These are phyloP conservation scores for Nitzschia inconspicua DNA, from an alignment of 108 stramenopile genomes.

Conservation along the genomic window DNA sequence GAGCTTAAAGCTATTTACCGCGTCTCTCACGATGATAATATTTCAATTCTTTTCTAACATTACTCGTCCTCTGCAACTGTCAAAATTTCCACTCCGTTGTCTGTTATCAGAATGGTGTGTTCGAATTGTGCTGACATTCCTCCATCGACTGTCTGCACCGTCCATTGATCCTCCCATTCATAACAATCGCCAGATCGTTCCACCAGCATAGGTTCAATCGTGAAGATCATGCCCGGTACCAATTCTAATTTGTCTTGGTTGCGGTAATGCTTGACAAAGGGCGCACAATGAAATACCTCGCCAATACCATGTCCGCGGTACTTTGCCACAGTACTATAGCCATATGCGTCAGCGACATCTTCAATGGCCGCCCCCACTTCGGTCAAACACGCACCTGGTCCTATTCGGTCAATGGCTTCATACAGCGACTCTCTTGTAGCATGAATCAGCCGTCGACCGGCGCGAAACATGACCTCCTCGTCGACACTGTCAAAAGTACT, in stretches of 20 bases:
- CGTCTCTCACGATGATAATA: too few relatives aligned
- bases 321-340: conserved; percentile 77
- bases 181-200: conserved; percentile 68
- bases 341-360: conserved; percentile 77
- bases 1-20: too few relatives aligned
- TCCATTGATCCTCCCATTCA: conserved; percentile 96
- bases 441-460: conserved; percentile 61
- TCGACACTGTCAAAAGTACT: conserved; percentile 36
- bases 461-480: conserved; percentile 43
- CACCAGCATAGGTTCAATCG: conserved; percentile 99
- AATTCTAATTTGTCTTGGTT: conserved; percentile 71
- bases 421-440: conserved; percentile 70
- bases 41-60: too few relatives aligned
- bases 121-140: conserved; percentile 96
- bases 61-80: conserved; percentile 51
- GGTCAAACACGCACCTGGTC: conserved; percentile 72
- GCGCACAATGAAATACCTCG: background rate
- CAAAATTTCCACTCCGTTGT: conserved; percentile 89
- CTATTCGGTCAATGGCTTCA: conserved; percentile 61
- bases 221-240: conserved; percentile 95
- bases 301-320: conserved; percentile 95
- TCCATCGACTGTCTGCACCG: conserved; percentile 90
- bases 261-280: conserved; percentile 72
- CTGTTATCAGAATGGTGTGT: conserved; percentile 95
- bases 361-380: conserved; percentile 90